Evolutionary conservation across 2,329 filamentous ascomycete genomes (phyloP), one percentile per base, ranked within the genome.

Genomic region (Epichloe gansuensis): DNA sequence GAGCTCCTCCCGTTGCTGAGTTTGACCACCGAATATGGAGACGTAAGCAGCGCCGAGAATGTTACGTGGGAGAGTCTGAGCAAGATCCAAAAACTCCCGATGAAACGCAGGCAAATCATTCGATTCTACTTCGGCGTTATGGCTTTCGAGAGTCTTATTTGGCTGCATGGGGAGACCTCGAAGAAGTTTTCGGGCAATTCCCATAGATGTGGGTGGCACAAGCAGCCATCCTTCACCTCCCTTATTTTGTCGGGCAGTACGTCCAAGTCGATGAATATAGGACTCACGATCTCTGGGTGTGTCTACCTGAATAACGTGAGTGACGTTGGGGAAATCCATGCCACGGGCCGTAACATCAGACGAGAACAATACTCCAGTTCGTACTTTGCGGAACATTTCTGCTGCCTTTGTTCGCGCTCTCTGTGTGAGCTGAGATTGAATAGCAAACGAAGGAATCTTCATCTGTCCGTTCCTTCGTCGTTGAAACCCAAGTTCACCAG

Each of bases 391-490:
- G 80, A 96, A 98, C 27, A 60, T 63, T 0, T 91, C 80, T 1
- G 91, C 82, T 38, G 80, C 80, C 46, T 67, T 71, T 2, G 88
- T 93, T 49, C 93, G 82, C 60, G 77, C 70, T 0, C 21, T 47
- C 65, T 98, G 93, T 3, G 70, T 74, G 44, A 96, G 78, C 60
- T 83, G 83, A 15, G 88, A 85, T 68, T 97, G 90, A 54, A 98
- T 91, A 57, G 83, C 75, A 59, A 71, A 71, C 50, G 71, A 58
- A 9, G 59, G 56, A 11, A 59, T 46, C 41, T 53, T 57, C 51
- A 68, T 56, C 12, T 79, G 60, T 23, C 71, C 70, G 52, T 71
- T 68, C 50, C 62, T 54, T 34, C 63, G 58, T 21, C 60, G 59
- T 23, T 66, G 57, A 48, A 81, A 69, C 35, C 72, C 71, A 23